phyloP scores from a whole-genome alignment of 257 asterid genomes.

The Ilex asprella region DNA sequence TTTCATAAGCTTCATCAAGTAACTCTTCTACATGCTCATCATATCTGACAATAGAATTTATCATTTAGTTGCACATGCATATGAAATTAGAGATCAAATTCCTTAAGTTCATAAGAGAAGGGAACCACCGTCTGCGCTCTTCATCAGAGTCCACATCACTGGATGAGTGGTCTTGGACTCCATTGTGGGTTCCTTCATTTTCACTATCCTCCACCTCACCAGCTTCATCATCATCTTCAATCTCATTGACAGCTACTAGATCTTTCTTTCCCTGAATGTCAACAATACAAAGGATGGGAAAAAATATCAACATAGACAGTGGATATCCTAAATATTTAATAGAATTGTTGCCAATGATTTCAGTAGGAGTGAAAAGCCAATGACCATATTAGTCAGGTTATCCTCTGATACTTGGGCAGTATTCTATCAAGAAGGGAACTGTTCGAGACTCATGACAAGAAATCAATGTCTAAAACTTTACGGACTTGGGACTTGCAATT shows the following conservation, averaged over 20 bases:
- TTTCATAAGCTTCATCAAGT: conserved; percentile 80
- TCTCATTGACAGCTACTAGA: conserved; percentile 70
- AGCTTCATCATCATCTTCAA: conserved; percentile 56
- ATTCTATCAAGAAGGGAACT: too few species aligned
- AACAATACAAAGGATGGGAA: too few species aligned
- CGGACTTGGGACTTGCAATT: too few species aligned
- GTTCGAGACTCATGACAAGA: too few species aligned
- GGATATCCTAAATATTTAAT: neutral
- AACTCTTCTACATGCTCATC: conserved; percentile 61
- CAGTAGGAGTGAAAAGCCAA: too few species aligned
- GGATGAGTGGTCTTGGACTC: conserved; percentile 31
- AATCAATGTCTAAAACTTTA: too few species aligned
- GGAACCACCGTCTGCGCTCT: conserved; percentile 57
- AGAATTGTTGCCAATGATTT: too few species aligned
- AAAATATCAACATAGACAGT: conserved; percentile 2
- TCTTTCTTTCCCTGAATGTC: conserved; percentile 63
- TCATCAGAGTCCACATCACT: conserved; percentile 91
- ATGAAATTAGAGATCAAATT: neutral
- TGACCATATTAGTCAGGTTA: too few species aligned
- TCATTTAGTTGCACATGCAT: conserved; percentile 12
- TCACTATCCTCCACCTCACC: conserved; percentile 51
- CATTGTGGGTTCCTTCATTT: conserved; percentile 41
- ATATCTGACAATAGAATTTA: conserved; percentile 42
- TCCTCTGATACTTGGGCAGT: too few species aligned
- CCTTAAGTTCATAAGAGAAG: conserved; percentile 3